These are phyloP conservation scores for Pulveroboletus sp. DNA, from an alignment of 768 basidiomycete genomes.

Conservation along the genomic window DNA sequence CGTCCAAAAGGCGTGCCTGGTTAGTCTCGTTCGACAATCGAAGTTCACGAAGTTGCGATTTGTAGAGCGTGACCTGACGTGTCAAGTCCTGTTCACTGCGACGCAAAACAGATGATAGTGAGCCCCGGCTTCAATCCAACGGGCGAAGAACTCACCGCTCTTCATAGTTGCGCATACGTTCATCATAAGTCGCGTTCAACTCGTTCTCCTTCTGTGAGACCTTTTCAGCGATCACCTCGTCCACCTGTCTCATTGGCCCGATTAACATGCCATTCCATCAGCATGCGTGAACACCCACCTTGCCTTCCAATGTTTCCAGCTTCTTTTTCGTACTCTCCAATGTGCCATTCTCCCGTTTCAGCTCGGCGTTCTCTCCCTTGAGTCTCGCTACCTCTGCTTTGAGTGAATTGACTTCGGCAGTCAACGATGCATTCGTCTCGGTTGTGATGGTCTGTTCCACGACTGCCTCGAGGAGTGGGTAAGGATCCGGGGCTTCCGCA, in stretches of 20 bases:
- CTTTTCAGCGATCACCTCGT: conserved; percentile 84
- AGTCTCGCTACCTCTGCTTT: conserved; percentile 70
- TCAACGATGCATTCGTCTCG: conserved; percentile 29
- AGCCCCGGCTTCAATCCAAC: background rate
- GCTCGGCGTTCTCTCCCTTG: conserved; percentile 77
- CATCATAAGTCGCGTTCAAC: conserved; percentile 94
- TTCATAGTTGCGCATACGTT: conserved; percentile 92
- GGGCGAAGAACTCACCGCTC: conserved; percentile 60
- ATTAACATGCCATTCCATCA: conserved; percentile 2
- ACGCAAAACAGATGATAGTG: background rate
- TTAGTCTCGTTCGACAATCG: conserved; percentile 88
- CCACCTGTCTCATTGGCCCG: conserved; percentile 65
- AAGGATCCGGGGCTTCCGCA: conserved; percentile 96
- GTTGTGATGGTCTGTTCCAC: conserved; percentile 92
- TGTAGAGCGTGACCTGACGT: conserved; percentile 84
- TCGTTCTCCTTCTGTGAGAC: conserved; percentile 94
- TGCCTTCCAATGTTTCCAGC: conserved; percentile 77
- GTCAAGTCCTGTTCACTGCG: conserved; percentile 87
- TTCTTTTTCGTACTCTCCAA: conserved; percentile 72
- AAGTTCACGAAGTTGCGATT: conserved; percentile 85
- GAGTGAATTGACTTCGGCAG: conserved; percentile 70
- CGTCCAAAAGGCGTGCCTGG: conserved; percentile 89
- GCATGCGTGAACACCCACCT: conserved; percentile 43
- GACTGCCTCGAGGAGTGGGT: conserved; percentile 91
- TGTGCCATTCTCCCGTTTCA: conserved; percentile 65